A percentile compares a stretch with the other conserved stretches of the same genome.
phyloP scores from a whole-genome alignment of 2,329 filamentous ascomycete species.

The Venturia pyrina region DNA sequence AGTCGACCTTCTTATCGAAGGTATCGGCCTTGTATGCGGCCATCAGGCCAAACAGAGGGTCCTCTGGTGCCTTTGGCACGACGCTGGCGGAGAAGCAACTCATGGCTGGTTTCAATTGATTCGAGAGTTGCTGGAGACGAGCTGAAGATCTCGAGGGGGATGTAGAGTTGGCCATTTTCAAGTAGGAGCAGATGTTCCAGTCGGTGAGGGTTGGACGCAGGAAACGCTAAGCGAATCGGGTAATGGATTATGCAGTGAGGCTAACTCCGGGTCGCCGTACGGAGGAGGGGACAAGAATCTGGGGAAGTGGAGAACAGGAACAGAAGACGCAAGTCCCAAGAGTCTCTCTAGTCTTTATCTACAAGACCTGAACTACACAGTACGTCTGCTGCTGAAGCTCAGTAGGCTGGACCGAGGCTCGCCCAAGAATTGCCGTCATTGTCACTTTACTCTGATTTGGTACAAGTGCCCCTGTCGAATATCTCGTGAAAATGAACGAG shows the following conservation, averaged over 20 bases:
- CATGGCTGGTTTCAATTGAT: constrained; percentile 18
- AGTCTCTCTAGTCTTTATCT: neutral
- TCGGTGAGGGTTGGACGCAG: neutral
- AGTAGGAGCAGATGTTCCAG: neutral
- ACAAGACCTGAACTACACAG: neutral
- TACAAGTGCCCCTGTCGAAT: neutral
- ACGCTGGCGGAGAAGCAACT: constrained; percentile 66
- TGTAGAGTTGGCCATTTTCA: neutral
- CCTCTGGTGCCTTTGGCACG: constrained; percentile 86
- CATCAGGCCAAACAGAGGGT: constrained; percentile 89
- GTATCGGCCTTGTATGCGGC: constrained; percentile 75
- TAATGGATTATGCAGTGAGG: neutral
- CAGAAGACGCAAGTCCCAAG: too few species aligned
- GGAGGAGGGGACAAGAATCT: neutral
- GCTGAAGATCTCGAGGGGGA: constrained; percentile 5
- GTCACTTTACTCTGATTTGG: neutral
- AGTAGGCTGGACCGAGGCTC: neutral
- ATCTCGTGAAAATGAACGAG: neutral
- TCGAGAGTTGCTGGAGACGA: constrained; percentile 9
- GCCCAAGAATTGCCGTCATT: neutral
- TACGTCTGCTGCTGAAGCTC: neutral
- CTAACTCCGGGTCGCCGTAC: neutral
- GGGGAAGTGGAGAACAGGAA: neutral
- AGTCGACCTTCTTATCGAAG: constrained; percentile 72
- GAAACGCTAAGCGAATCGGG: neutral